Base-by-base conservation (phyloP, 495 filamentous ascomycete genomes). In the Trichoderma asperelloides region DNA sequence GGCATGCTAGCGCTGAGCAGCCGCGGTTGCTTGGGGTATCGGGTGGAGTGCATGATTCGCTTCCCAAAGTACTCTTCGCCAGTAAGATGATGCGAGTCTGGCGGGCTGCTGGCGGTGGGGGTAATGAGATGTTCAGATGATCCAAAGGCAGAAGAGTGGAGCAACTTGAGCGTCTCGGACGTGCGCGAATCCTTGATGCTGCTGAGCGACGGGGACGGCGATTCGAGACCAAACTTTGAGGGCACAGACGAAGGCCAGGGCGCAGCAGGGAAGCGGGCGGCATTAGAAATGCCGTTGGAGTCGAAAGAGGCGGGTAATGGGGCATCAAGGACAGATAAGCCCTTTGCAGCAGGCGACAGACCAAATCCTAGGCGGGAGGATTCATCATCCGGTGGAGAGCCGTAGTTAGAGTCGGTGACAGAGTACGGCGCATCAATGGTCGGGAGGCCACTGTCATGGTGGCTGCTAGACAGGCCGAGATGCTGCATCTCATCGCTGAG, bases 291-390 rank as follows among this genome's bases (percentile, higher is more conserved):
- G 55, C 95, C 95, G 70, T 98, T 93, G 72, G 92, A 96, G 75
- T 98, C 96, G 73, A 98, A 97, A 1, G 95, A 98, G 13, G 92
- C 92, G 11, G 95, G 95, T 28, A 98, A 86, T 2, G 92, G 92
- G 8, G 93, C 96, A 80, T 98, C 95, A 23, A 97, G 84, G n/a
- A 92, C 91, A 57, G 86, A 96, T 51, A 93, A 83, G 11, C 86
- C 87, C 71, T 85, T 87, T 12, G 75, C 74, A 76, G 75, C 83
- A 27, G 93, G 92, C n/a, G 94, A 94, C 67, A 91, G 84, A 28
- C 89, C 88, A 39, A 88, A 80, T 70, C 77, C 88, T 78, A 80
- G 82, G 69, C 84, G 75, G 41, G 75, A 78, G 18, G 78, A 65
- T 37, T 85, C 82, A 60, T 95, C 90, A 67, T 95, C 89, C 28